A percentile compares a stretch with the other conserved stretches of the same genome.
These are phyloP conservation scores for Populus trichocarpa DNA, from an alignment of 441 rosid species.

Conservation along the genomic window DNA sequence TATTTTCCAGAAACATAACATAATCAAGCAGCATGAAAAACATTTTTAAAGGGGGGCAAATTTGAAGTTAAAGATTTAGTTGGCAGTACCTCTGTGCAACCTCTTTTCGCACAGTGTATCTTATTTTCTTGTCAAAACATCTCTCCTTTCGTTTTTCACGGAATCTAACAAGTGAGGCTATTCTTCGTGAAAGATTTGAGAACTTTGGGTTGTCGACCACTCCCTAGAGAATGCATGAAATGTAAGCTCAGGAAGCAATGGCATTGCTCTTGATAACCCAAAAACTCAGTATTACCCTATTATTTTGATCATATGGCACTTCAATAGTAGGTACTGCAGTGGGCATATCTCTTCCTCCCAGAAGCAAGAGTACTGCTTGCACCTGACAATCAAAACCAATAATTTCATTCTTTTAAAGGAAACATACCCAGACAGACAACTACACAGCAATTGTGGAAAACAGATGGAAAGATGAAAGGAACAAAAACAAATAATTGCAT, in stretches of 20 bases:
- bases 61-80: background rate
- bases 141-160: conserved; percentile 78
- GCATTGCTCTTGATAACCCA: conserved; percentile 5
- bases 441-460: background rate
- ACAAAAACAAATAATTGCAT: background rate
- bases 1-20: background rate
- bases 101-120: conserved; percentile 71
- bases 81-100: conserved; percentile 36
- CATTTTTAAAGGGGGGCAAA: background rate
- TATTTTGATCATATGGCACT: conserved; percentile 42
- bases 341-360: conserved; percentile 55
- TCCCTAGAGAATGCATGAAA: conserved; percentile 34
- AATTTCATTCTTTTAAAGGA: conserved; percentile 1
- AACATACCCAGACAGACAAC: background rate
- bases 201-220: conserved; percentile 43
- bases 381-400: conserved; percentile 39
- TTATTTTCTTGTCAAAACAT: conserved; percentile 79
- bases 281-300: conserved; percentile 36
- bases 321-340: conserved; percentile 52
- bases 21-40: background rate
- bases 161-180: conserved; percentile 78
- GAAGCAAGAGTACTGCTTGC: conserved; percentile 69
- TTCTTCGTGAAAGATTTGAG: conserved; percentile 59
- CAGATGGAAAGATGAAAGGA: background rate
- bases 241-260: conserved; percentile 3